Evolutionary conservation across 106 monocot species (phyloP), one percentile per base, ranked within the genome.

Genomic region (Acanthochlamys bracteata): DNA sequence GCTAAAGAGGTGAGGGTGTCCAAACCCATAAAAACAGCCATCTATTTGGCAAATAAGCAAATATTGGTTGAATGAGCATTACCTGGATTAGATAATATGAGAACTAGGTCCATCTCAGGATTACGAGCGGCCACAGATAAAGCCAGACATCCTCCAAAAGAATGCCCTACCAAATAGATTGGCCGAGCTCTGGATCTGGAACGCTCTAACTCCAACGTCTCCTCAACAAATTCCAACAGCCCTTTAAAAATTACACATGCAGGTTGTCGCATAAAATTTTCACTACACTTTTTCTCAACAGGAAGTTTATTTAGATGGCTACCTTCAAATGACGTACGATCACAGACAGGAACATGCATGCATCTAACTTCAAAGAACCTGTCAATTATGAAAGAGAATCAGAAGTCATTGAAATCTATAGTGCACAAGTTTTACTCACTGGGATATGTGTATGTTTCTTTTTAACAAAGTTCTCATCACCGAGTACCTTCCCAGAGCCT

Each of bases 281-380:
- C 10, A 45, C 10, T 45, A 9, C 43, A 9, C 10, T 45, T 45
- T 9, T 45, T 13, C 13, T 45, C 39, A 69, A 10, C 19, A 58
- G 0, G 42, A 58, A 24, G 14, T 16, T 12, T 63, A 11, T 41
- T 10, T 14, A 20, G 17, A 12, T 61, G 53, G 25, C 39, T 16
- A 86, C 90, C 90, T 91, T 83, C 73, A 71, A 80, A 86, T 43
- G 86, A 73, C 43, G 43, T 45, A 13, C 43, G 43, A 45, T 45
- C 43, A 45, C 43, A 13, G 13, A 45, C 7, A 45, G 43, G 43
- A 13, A 45, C 43, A 45, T 45, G 43, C 43, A 45, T 45, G 43
- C 43, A 45, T 13, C 43, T 45, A 49, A 91, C 74, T 69, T 91
- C 83, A 71, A 91, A 91, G 66, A 76, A 72, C 86, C 90, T 91